A percentile compares a stretch with the other conserved stretches of the same genome.
phyloP scores from a whole-genome alignment of 768 basidiomycete genomes.

The Candolleomyces efflorescens region DNA sequence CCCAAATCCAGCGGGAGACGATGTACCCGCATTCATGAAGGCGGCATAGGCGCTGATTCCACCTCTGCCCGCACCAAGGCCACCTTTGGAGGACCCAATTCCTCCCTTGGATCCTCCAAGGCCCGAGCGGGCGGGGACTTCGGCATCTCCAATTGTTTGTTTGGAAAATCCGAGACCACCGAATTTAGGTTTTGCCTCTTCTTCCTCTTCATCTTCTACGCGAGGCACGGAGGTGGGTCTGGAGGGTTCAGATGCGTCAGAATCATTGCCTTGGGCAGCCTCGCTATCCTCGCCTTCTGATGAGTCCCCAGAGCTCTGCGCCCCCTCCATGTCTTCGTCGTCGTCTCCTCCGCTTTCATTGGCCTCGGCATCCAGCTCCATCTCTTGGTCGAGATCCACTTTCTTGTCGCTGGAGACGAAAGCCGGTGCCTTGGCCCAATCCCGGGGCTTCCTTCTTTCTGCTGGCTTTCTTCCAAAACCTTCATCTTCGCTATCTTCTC shows the following conservation, averaged over 20 bases:
- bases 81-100: constrained; percentile 27
- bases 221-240: constrained; percentile 51
- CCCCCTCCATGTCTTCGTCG: constrained; percentile 21
- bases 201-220: constrained; percentile 47
- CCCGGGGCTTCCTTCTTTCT: constrained; percentile 37
- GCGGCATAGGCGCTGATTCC: constrained; percentile 10
- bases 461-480: constrained; percentile 20
- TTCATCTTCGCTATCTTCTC: constrained; percentile 66
- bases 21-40: constrained; percentile 2
- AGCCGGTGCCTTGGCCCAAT: constrained; percentile 76
- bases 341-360: constrained; percentile 4
- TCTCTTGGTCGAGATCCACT: constrained; percentile 40
- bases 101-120: constrained; percentile 15
- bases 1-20: constrained; percentile 2
- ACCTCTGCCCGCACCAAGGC: constrained; percentile 21
- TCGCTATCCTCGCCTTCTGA: constrained; percentile 30
- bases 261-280: constrained; percentile 34
- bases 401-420: constrained; percentile 62
- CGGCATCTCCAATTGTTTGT: constrained; percentile 4
- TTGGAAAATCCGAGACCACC: constrained; percentile 41
- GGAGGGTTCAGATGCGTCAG: constrained; percentile 47
- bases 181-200: constrained; percentile 31
- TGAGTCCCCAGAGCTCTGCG: constrained; percentile 18
- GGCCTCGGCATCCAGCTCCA: constrained; percentile 32
- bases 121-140: background rate